Conservation (phyloP, 805 yeast species). For the Zygosaccharomyces siamensis region DNA sequence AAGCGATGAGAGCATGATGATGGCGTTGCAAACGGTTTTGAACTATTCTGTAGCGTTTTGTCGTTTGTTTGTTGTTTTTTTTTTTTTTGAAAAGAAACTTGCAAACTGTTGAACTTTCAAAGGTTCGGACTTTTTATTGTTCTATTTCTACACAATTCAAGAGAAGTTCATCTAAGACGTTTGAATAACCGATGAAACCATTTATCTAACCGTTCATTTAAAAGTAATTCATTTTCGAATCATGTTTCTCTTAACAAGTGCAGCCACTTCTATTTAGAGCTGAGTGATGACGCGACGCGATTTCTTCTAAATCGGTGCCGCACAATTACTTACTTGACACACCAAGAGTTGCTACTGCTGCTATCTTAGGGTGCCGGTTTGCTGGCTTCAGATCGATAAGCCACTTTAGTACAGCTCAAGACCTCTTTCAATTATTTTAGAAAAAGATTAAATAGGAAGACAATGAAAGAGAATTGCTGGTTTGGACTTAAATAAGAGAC, state of each 20-base stretch:
- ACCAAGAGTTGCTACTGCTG: neutral
- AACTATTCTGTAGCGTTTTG: too few species aligned
- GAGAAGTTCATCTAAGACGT: neutral
- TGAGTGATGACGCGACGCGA: conserved; percentile 6
- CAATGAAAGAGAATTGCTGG: too few species aligned
- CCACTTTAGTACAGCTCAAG: neutral
- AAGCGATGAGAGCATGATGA: conserved; percentile 6
- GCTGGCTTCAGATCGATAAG: neutral
- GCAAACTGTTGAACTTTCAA: neutral
- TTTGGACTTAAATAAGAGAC: too few species aligned
- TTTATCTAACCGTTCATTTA: neutral
- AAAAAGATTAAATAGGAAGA: too few species aligned
- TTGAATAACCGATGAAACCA: neutral
- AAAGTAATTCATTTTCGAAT: neutral
- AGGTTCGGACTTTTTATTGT: too few species aligned
- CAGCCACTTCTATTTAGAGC: conserved; percentile 7
- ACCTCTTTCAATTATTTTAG: neutral
- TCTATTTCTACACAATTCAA: neutral
- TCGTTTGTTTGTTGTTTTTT: too few species aligned
- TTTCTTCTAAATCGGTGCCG: neutral
- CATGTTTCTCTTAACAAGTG: conserved; percentile 4
- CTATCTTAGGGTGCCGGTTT: neutral
- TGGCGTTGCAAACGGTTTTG: neutral
- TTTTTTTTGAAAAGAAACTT: neutral
- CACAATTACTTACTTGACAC: neutral